Base-by-base conservation (phyloP, 1,139 yeast genomes). In the Pichia sp. region DNA sequence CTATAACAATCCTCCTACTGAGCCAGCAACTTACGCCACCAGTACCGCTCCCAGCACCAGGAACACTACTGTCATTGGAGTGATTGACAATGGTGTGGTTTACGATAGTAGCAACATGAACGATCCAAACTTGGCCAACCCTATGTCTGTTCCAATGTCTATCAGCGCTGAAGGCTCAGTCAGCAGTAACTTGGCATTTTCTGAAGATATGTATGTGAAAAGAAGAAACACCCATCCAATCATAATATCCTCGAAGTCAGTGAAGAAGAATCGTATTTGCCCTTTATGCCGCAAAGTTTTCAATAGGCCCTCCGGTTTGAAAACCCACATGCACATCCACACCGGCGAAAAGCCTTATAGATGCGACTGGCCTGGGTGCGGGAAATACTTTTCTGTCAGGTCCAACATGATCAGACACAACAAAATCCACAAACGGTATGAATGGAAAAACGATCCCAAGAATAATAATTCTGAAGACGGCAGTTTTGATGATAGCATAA, bases 331-430 rank as follows among this genome's bases (percentile, higher is more conserved):
- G 70, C 85, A 87, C 67, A 84, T 90, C 2, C 97, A 90, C 67
- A 88, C 96, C 0, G 96, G 96, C 5, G 93, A 87, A 65, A 87
- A 87, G 68, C 89, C 93, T 30, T 87, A 79, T 71, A 72, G 72
- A 57, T 90, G 96, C 67, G 79, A 79, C 10, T 81, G 84, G 78
- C 73, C 72, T 0, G 79, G 78, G 30, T 90, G 97, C 70, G 85
- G 84, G 1, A 80, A 86, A 60, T 65, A 76, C n/a, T 90, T 90
- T 69, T 79, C 84, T 34, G 96, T 90, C 16, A 81, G 88, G 58
- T 84, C 90, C 34, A 90, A 90, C 68, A 81, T 90, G 84, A 78
- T 89, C 8, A 75, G 97, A 61, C 96, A 90, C 68, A 79, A 79
- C 62, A 82, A 81, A 67, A 73, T 86, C 47, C 95, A 87, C 65